A percentile compares a stretch with the other conserved stretches of the same genome.
These are phyloP conservation scores for Andrographis paniculata DNA, from an alignment of 305 asterid species.

Conservation along the genomic window DNA sequence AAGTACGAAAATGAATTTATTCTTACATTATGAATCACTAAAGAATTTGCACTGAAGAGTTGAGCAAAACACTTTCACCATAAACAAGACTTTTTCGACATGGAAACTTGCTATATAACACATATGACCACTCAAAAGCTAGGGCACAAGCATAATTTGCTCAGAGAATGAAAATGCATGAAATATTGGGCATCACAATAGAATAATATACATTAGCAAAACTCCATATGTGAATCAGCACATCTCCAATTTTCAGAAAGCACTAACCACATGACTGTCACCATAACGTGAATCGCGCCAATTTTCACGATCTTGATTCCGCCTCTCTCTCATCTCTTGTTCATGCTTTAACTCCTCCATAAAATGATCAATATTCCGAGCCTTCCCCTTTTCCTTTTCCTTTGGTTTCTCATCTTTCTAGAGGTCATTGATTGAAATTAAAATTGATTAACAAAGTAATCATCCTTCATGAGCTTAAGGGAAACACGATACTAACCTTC, in stretches of 20 bases:
- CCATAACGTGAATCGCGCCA: conserved; percentile 68
- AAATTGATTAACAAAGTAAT: conserved; percentile 16
- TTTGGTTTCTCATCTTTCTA: conserved; percentile 87
- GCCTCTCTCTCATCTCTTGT: conserved; percentile 88
- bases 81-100: conserved; percentile 3
- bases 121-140: not conserved
- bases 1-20: not conserved
- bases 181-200: conserved; percentile 1
- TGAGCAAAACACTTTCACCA: conserved; percentile 3
- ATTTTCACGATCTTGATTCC: conserved; percentile 83
- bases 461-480: not conserved
- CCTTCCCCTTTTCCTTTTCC: conserved; percentile 78
- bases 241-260: conserved; percentile 2
- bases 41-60: not conserved
- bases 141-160: conserved; percentile 5
- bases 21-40: not conserved
- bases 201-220: not conserved
- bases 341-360: conserved; percentile 98
- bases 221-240: conserved; percentile 5
- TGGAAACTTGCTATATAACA: conserved; percentile 6
- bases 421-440: conserved; percentile 20
- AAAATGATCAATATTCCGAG: conserved; percentile 83
- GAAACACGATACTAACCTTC: conserved; percentile 47
- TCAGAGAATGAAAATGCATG: conserved; percentile 1
- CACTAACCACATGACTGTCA: conserved; percentile 59